Evolutionary conservation across 2,329 filamentous ascomycete species (phyloP).

Genomic region (Cytospora mali): DNA sequence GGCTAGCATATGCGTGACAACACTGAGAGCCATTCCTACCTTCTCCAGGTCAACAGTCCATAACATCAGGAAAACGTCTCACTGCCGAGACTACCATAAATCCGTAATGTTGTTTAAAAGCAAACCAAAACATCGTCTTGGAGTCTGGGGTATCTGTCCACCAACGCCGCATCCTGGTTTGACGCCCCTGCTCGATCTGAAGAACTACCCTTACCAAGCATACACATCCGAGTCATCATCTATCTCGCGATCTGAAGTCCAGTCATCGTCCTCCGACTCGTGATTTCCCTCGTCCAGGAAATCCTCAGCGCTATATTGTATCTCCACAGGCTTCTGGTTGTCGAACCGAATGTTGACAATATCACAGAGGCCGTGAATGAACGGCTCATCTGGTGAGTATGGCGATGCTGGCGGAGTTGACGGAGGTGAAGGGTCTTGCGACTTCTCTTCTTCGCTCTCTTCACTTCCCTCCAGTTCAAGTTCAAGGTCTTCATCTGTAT

Average conservation of each 20-base stretch:
- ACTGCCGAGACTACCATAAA: background rate
- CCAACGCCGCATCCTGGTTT: conserved; percentile 19
- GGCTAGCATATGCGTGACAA: background rate
- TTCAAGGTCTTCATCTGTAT: conserved; percentile 28
- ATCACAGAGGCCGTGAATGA: conserved; percentile 70
- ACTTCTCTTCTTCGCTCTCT: conserved; percentile 26
- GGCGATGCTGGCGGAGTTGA: conserved; percentile 21
- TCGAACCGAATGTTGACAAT: conserved; percentile 73
- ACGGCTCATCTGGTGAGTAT: conserved; percentile 30
- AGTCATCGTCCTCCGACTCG: conserved; percentile 59
- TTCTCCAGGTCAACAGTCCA: background rate
- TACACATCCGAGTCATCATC: conserved; percentile 57
- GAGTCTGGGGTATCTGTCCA: conserved; percentile 20
- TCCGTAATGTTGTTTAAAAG: background rate
- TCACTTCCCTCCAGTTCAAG: conserved; percentile 23
- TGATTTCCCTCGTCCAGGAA: conserved; percentile 63
- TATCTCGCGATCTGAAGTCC: conserved; percentile 52
- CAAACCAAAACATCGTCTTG: conserved; percentile 9
- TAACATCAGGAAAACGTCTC: background rate
- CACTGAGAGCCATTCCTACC: background rate
- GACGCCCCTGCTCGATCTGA: background rate
- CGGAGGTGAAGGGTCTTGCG: conserved; percentile 11
- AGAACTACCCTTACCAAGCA: conserved; percentile 17
- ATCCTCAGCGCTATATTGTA: conserved; percentile 70
- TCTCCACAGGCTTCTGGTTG: conserved; percentile 72